phyloP scores from a whole-genome alignment of 305 asterid genomes.

The Fraxinus paxiana region DNA sequence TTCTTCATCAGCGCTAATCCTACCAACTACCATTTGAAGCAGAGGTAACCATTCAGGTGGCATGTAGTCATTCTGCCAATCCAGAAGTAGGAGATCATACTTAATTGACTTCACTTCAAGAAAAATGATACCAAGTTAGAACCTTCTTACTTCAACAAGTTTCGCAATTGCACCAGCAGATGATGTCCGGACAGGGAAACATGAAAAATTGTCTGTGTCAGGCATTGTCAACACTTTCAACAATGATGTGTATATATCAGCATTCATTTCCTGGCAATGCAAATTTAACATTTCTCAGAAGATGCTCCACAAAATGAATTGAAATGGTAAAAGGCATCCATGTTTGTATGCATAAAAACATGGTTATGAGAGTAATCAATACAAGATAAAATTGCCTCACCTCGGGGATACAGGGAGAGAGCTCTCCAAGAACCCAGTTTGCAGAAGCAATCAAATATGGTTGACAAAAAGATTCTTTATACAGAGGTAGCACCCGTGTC shows the following conservation, averaged over 20 bases:
- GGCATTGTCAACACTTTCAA: conserved; percentile 33
- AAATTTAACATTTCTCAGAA: conserved; percentile 1
- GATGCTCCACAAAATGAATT: conserved; percentile 11
- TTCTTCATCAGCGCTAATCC: conserved; percentile 32
- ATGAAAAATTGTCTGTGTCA: conserved; percentile 32
- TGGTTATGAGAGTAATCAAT: background rate
- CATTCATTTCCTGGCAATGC: conserved; percentile 34
- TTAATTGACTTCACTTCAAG: background rate
- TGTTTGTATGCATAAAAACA: background rate
- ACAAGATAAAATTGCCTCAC: conserved; percentile 25
- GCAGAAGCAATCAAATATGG: conserved; percentile 46
- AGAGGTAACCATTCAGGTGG: conserved; percentile 46
- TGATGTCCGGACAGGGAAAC: conserved; percentile 43
- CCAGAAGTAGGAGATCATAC: background rate
- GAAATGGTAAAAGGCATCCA: conserved; percentile 1
- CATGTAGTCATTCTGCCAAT: conserved; percentile 41
- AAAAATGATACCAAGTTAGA: background rate
- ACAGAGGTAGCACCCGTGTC: conserved; percentile 41
- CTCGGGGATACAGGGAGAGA: conserved; percentile 42
- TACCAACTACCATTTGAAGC: conserved; percentile 36
- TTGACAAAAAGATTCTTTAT: conserved; percentile 28
- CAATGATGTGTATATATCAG: conserved; percentile 36
- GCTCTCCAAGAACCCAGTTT: conserved; percentile 47
- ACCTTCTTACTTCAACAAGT: conserved; percentile 42
- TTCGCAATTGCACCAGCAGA: conserved; percentile 44